Evolutionary conservation across 495 filamentous ascomycete species (phyloP).

Genomic region (Neurospora tetraspora): DNA sequence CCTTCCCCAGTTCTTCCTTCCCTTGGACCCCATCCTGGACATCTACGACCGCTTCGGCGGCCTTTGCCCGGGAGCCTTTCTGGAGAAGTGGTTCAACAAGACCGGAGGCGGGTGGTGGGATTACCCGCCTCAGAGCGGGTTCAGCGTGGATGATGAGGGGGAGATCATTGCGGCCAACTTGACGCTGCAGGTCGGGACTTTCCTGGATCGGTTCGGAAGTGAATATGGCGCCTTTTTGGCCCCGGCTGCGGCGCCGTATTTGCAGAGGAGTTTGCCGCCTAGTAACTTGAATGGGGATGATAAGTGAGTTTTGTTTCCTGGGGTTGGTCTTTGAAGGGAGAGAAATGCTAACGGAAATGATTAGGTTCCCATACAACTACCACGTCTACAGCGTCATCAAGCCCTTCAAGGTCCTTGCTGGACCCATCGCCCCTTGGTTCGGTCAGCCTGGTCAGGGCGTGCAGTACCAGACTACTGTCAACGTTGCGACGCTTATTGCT

Average conservation of each 20-base stretch:
- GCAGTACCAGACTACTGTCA: conserved; percentile 28
- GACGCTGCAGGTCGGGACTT: conserved; percentile 32
- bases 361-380: conserved; percentile 43
- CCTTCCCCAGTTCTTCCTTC: conserved; percentile 30
- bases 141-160: conserved; percentile 22
- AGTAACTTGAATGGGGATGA: conserved; percentile 33
- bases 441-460: conserved; percentile 48
- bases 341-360: too few species aligned
- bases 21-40: conserved; percentile 23
- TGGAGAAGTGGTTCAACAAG: conserved; percentile 33
- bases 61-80: conserved; percentile 39
- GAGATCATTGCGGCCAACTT: conserved; percentile 35
- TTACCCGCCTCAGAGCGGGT: conserved; percentile 38
- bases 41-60: conserved; percentile 39
- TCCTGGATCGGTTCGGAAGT: conserved; percentile 47
- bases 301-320: conserved; percentile 15
- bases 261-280: conserved; percentile 44
- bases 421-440: conserved; percentile 47
- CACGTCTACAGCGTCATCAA: conserved; percentile 41
- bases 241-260: conserved; percentile 41
- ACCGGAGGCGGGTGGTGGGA: conserved; percentile 25
- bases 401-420: conserved; percentile 33
- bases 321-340: too few species aligned
- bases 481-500: conserved; percentile 8
- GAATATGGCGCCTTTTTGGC: conserved; percentile 36